Percentiles rank a stretch among this genome's conserved stretches.
These are phyloP conservation scores for Neurospora sp. DNA, from an alignment of 495 filamentous ascomycete species.

Conservation along the genomic window DNA sequence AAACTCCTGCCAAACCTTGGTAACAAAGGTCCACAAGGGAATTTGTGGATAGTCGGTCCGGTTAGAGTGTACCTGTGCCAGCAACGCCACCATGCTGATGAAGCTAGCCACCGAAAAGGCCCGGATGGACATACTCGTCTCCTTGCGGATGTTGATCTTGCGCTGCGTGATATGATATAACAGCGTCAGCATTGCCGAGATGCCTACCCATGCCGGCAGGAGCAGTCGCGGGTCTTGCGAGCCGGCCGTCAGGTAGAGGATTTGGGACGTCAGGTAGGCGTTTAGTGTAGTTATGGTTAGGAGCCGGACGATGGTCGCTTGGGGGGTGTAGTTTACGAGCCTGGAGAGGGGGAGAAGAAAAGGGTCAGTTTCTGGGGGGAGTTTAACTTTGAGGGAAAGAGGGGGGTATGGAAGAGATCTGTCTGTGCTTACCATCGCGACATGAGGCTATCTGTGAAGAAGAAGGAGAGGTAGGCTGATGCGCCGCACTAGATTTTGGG, in stretches of 20 bases:
- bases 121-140: slow-evolving; percentile 66
- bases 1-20: slow-evolving; percentile 31
- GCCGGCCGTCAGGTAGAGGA: slow-evolving; percentile 65
- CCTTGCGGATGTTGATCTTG: slow-evolving; percentile 70
- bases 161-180: slow-evolving; percentile 75
- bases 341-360: slow-evolving; percentile 23
- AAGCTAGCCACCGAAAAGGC: slow-evolving; percentile 69
- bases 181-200: slow-evolving; percentile 69
- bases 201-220: slow-evolving; percentile 78
- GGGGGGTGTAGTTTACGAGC: slow-evolving; percentile 82
- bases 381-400: slow-evolving; percentile 1
- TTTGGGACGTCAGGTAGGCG: slow-evolving; percentile 71
- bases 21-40: slow-evolving; percentile 47
- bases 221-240: slow-evolving; percentile 66
- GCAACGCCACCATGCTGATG: slow-evolving; percentile 60
- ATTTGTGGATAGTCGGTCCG: slow-evolving; percentile 54
- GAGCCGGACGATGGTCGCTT: slow-evolving; percentile 73
- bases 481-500: slow-evolving; percentile 53
- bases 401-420: background rate
- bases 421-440: slow-evolving; percentile 57
- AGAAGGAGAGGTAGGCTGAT: slow-evolving; percentile 78
- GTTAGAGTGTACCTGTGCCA: slow-evolving; percentile 58
- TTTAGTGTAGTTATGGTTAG: slow-evolving; percentile 70
- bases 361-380: background rate
- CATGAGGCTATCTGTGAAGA: slow-evolving; percentile 90